Base-by-base conservation (phyloP, 257 asterid genomes). In the Solanum lycopersicoides region DNA sequence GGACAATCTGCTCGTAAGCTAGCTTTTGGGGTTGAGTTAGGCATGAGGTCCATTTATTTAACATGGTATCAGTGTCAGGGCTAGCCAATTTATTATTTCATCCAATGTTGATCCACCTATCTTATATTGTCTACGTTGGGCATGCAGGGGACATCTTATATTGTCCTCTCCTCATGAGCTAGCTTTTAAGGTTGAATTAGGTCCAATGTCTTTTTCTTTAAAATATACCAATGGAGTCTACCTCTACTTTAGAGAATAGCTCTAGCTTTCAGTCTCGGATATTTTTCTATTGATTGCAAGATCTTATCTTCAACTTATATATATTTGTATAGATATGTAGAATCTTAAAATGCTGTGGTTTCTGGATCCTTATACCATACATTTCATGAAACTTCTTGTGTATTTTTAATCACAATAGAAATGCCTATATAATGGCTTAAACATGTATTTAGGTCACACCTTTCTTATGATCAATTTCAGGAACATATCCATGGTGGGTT, bases 401-500 rank as follows among this genome's bases (percentile, higher is more conserved):
- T 28, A 28, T 28, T 28, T 28, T 28, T 28, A 28, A 28, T 28
- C 30, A 28, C 30, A 28, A 28, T 28, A 28, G 30, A 28, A 28
- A 28, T 28, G 30, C 30, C 30, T 28, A 28, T 28, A 28, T 28
- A 28, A 28, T 28, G 30, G 30, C 87, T 63, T 74, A 34, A 59
- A 85, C 45, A 37, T 86, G 91, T 7, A 45, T 71, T 83, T 66
- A 42, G 66, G 44, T 83, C 35, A 6, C 74, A 44, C 86, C 86
- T 86, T 77, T 25, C 86, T 32, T 82, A 32, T 89, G 72, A 59
- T 87, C 85, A 86, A 83, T 88, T 86, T 88, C 94, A 97, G 99
- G 98, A 94, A 80, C 98, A 95, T 86, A 59, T 37, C 82, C 30
- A 74, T 3, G 82, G 14, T 14, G 98, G 98, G 87, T 75, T 95